Percentiles rank a stretch among this genome's conserved stretches.
These are phyloP conservation scores for Potentilla sterilis DNA, from an alignment of 306 rosid genomes.

Conservation along the genomic window DNA sequence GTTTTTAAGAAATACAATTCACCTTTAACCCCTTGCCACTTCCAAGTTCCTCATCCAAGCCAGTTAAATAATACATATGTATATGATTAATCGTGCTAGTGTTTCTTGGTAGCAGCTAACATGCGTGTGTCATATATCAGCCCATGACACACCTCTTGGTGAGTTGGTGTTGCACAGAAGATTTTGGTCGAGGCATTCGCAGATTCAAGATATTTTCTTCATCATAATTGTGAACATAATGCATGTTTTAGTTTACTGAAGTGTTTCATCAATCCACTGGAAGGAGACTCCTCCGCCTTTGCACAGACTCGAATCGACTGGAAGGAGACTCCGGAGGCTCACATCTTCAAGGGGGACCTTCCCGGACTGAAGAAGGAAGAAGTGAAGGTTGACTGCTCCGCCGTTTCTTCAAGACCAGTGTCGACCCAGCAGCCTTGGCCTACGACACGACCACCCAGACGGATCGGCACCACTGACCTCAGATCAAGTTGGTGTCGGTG, in stretches of 20 bases:
- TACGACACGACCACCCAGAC: too few relatives aligned
- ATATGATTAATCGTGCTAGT: background rate
- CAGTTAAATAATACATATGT: background rate
- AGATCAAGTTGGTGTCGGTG: too few relatives aligned
- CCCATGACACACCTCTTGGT: background rate
- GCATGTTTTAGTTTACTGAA: background rate
- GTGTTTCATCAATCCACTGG: too few relatives aligned
- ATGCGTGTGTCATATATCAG: background rate
- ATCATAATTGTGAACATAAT: background rate
- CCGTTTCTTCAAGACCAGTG: too few relatives aligned
- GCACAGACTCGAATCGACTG: too few relatives aligned
- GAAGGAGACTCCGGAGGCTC: too few relatives aligned
- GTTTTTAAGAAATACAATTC: background rate
- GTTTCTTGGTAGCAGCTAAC: background rate
- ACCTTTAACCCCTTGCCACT: background rate
- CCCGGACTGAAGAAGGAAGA: too few relatives aligned
- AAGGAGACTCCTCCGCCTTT: too few relatives aligned
- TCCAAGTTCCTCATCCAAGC: slow-evolving; percentile 7
- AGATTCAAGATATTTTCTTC: background rate
- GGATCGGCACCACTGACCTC: too few relatives aligned
- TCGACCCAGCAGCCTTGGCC: too few relatives aligned
- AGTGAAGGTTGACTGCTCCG: too few relatives aligned
- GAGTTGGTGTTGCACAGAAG: background rate
- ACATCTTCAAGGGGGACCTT: too few relatives aligned
- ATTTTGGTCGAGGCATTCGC: background rate